phyloP scores from a whole-genome alignment of 2,329 filamentous ascomycete species.

The Cryphonectria radicalis region DNA sequence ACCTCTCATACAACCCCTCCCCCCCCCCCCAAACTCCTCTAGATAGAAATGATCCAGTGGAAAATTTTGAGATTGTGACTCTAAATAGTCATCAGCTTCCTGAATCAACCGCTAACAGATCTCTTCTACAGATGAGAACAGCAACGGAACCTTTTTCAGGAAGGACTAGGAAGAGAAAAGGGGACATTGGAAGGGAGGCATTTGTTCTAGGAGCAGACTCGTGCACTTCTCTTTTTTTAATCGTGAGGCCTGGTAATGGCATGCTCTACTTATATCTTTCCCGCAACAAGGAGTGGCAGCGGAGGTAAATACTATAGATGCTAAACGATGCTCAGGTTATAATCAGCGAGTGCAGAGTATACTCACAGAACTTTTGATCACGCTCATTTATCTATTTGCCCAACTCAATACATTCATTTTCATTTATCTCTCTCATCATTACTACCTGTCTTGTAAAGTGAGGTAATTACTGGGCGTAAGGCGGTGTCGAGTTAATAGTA shows the following conservation, averaged over 20 bases:
- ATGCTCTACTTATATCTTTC: too few relatives aligned
- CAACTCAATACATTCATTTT: constrained; percentile 2
- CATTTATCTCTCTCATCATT: background rate
- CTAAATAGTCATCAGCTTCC: background rate
- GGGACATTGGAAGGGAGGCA: background rate
- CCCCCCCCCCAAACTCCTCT: too few relatives aligned
- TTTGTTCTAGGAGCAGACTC: background rate
- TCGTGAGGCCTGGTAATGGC: background rate
- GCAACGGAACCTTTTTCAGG: background rate
- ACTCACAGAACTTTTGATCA: background rate
- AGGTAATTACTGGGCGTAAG: background rate
- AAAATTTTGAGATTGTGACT: background rate
- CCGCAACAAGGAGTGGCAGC: too few relatives aligned
- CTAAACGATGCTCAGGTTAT: background rate
- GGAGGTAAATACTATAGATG: too few relatives aligned
- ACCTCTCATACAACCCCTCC: too few relatives aligned
- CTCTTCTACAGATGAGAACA: background rate
- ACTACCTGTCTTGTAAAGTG: background rate
- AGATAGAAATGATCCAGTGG: too few relatives aligned
- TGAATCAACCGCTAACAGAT: background rate
- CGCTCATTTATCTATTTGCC: background rate
- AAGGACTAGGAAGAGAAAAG: background rate
- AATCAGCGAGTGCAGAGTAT: background rate
- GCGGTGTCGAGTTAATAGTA: background rate
- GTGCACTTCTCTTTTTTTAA: background rate